A percentile compares a stretch with the other conserved stretches of the same genome.
Conservation (phyloP, 2,329 filamentous ascomycete genomes). For the Diaporthe velutina region DNA sequence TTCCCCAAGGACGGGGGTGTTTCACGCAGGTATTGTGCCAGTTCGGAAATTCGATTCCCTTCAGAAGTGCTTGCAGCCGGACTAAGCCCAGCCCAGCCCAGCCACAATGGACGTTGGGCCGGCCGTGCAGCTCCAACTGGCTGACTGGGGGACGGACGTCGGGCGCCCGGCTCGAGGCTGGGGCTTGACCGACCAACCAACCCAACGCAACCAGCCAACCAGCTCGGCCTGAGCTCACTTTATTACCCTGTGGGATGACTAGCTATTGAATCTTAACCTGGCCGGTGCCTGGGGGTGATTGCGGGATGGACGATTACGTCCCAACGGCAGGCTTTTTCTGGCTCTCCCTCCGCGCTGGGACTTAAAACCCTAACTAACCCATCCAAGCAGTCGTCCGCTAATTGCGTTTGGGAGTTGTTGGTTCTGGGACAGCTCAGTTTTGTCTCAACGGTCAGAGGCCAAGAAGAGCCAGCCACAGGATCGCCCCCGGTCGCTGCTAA, state of each 20-base stretch:
- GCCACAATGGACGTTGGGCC: neutral
- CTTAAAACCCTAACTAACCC: neutral
- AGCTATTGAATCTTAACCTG: slow-evolving; percentile 26
- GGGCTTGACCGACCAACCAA: neutral
- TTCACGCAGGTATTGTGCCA: slow-evolving; percentile 7
- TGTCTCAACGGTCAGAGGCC: slow-evolving; percentile 11
- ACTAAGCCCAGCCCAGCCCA: neutral
- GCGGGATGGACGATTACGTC: neutral
- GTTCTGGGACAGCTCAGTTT: neutral
- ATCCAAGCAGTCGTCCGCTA: neutral
- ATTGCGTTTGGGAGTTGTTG: neutral
- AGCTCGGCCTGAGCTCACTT: neutral
- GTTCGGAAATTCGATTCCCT: slow-evolving; percentile 17
- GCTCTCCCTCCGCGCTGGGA: neutral
- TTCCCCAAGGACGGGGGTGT: neutral
- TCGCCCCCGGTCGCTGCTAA: neutral
- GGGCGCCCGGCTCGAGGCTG: neutral
- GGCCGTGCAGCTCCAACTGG: slow-evolving; percentile 15
- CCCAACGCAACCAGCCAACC: neutral
- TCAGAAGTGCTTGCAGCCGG: slow-evolving; percentile 19
- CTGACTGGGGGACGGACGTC: neutral
- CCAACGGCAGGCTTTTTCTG: neutral
- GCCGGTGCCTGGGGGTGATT: neutral
- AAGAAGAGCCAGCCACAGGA: slow-evolving; percentile 1
- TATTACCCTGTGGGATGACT: neutral